Base-by-base conservation (phyloP, 129 eudicot species). In the Arctium lappa region DNA sequence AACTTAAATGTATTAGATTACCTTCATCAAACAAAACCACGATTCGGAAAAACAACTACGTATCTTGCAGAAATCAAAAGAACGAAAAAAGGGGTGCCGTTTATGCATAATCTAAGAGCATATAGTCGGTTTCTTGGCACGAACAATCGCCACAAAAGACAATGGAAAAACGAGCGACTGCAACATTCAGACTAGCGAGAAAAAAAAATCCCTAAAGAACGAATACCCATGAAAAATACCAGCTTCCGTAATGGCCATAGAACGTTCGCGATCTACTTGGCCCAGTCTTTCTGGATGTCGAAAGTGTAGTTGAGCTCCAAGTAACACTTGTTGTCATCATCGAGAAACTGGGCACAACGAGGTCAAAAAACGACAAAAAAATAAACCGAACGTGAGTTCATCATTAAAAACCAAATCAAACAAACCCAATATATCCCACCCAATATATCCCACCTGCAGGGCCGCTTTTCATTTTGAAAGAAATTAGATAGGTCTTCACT, bases 211-310 rank as follows among this genome's bases (percentile, higher is more conserved):
- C 80, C 83, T 84, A 84, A 73, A 34, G 40, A 73, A 65, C 10
- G 80, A 83, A 69, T 38, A 81, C 62, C 77, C 62, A 73, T 22
- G 27, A 66, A 79, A 66, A 66, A 66, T 6, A 73, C 62, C 71
- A 40, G 4, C 5, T 66, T 73, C 48, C 36, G 15, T 42, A 65
- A 32, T 73, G 46, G 66, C 74, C 83, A 42, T 76, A 40, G 76
- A 75, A 62, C 34, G 32, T 65, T 69, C 34, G 37, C 13, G 48
- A 31, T 84, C 77, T 77, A 84, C 63, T 66, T 82, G 63, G 84
- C 70, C 93, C 93, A 90, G 11, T 90, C 93, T 81, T 90, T 90
- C 85, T 87, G 91, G 78, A 90, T 90, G 89, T 85, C 93, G 60
- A 90, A 90, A 69, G 93, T 88, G 89, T 90, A 90, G 86, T 88